Evolutionary conservation across 352 stramenopile species (phyloP), one percentile per base, ranked within the genome.

Genomic region (Phytophthora sojae): DNA sequence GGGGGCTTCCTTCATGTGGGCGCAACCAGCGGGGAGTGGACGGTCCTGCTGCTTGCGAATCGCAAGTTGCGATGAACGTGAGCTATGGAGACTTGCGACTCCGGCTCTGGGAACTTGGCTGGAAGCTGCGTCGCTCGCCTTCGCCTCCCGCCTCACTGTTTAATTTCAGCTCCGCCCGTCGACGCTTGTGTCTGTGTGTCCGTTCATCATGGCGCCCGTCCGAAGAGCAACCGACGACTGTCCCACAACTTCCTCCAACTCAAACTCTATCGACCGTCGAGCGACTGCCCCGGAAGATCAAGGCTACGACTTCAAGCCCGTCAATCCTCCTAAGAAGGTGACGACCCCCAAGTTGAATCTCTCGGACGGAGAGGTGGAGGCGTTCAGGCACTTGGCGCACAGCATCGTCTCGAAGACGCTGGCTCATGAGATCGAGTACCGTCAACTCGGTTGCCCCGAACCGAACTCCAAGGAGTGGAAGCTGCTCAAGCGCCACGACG

Each of bases 371-470:
- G 75, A 90, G 25, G 68, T 56, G 6, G 30, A 71, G 21, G 56
- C 66, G 3, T 84, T 79, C 29, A 74, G 73, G 6, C 30, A 66
- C 12, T 58, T 86, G 26, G 76, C 76, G 0, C 69, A 77, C 21
- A 77, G 76, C 54, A 79, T 90, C 60, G 73, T 90, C 0, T 63
- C 64, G 2, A 57, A 71, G 47, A 87, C 82, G 1, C 60, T 90
- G 23, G 67, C 72, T 15, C 78, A 86, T 12, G 80, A 90, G 72
- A 72, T 61, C 26, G 67, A 79, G 30, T 80, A 68, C 63, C 65
- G 73, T 12, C 61, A 72, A 3, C 45, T 79, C 2, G 64, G 64
- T 4, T 67, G 56, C 47, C 74, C 66, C 1, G 73, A 78, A 5
- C 65, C 68, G 5, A 70, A 57, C 30, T 56, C 17, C 17, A 74